Evolutionary conservation across 441 rosid genomes (phyloP), one percentile per base, ranked within the genome.

Genomic region (California macrophylla): DNA sequence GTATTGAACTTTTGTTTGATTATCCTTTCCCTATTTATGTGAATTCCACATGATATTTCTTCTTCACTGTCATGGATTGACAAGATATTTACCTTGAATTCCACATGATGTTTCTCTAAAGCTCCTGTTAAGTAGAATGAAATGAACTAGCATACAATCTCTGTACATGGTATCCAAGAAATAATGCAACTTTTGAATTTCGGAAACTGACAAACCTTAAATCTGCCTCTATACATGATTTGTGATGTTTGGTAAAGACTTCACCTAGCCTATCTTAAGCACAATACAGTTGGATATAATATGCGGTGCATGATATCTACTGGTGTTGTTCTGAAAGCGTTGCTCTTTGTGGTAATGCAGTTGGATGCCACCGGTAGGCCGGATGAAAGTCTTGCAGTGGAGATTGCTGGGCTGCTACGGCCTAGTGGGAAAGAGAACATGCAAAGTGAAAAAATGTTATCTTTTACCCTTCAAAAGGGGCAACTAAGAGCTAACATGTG

Each of bases 321-420:
- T 38, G 29, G 45, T 42, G 42, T 23, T 58, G 26, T 71, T 62
- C 63, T 36, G 34, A 47, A 64, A 56, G 25, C 67, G 61, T 9
- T 47, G 45, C 40, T 47, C 10, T 70, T 72, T 66, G 67, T 84
- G 79, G 70, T 71, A 69, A 42, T 82, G 80, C 87, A 94, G 99
- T 77, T 94, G 84, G 98, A 92, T 76, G 91, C 98, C 68, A 73
- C 77, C 24, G 98, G 99, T 65, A 83, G 98, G 82, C 86, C 98
- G 64, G 99, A 94, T 78, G 99, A 94, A 84, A 89, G 93, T 83
- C 89, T 94, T 69, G 82, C 96, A 20, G 34, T 90, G 52, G 97
- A 92, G 85, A 77, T 90, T 70, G 79, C 85, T 69, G 89, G 92
- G 64, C 96, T 90, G 16, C 74, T 94, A 58, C 88, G 80, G 72